Evolutionary conservation across 306 rosid genomes (phyloP), one percentile per base, ranked within the genome.

Genomic region (Mimosa bimucronata): DNA sequence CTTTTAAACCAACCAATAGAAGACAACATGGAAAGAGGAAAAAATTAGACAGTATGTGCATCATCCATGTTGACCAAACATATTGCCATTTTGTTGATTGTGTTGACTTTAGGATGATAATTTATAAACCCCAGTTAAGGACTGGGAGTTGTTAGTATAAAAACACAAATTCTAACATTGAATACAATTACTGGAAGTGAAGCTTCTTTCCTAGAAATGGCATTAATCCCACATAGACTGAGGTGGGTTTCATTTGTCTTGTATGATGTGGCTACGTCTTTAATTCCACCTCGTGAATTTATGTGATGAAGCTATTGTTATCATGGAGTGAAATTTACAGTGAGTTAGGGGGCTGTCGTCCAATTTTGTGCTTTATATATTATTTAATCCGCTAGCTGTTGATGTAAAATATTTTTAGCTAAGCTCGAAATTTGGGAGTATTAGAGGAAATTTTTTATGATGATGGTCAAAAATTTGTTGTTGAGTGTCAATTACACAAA

Each of bases 21-120:
- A 87, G 89, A 74, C n/a, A n/a, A n/a, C 82, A 87, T 7, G 92
- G 92, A 61, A 95, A 93, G 82, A 81, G 98, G 84, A 95, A 89
- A 84, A 90, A 89, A 40, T 75, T 78, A 38, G 94, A 92, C 73
- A 82, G 98, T 95, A 90, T 2, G 98, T 91, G 52, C 79, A 74
- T 74, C 66, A 64, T 87, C 77, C 45, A 26, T 60, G 74, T 73
- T 66, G 30, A 34, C 68, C 58, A 48, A 11, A 75, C 58, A 77
- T 41, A 29, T 68, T 81, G 57, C 55, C 48, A 12, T 71, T 34
- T 30, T 52, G 25, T 25, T 69, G 26, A 31, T 26, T 34, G 21
- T 75, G 58, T 60, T 40, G 16, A 37, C 58, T 25, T 40, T 19
- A 34, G 46, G 66, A 69, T 70, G 28, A 72, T 66, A 31, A 66